phyloP scores from a whole-genome alignment of 306 rosid species.

The Fragaria iinumae region DNA sequence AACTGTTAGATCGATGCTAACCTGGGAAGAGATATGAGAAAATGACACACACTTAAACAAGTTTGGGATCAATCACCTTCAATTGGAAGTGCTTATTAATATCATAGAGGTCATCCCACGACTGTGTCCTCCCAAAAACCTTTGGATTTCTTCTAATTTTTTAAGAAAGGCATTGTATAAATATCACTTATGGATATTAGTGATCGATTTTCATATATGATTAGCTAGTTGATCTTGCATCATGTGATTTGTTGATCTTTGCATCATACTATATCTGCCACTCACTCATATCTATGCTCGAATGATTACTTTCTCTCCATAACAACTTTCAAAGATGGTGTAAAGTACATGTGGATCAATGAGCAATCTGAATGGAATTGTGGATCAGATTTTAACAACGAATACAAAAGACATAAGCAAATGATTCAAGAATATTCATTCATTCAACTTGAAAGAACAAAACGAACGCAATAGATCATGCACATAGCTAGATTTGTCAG shows the following conservation, averaged over 20 bases:
- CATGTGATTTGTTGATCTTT: background rate
- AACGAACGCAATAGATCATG: background rate
- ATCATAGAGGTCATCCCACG: background rate
- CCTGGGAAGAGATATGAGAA: background rate
- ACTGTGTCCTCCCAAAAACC: background rate
- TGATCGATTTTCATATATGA: background rate
- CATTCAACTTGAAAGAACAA: background rate
- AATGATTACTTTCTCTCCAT: background rate
- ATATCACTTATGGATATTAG: background rate
- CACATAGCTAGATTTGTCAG: background rate
- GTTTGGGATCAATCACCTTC: background rate
- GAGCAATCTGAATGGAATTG: background rate
- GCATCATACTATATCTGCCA: background rate
- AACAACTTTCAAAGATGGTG: background rate
- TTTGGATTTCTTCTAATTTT: background rate
- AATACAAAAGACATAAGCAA: background rate
- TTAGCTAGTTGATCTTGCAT: background rate
- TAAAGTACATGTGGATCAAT: background rate
- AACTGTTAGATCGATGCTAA: background rate
- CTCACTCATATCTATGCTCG: background rate
- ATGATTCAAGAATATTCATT: background rate
- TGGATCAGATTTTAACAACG: background rate
- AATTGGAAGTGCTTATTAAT: background rate
- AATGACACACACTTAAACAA: background rate
- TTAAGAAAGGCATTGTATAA: background rate